Conservation (phyloP, 140 eudicot species). For the Stevia rebaudiana region DNA sequence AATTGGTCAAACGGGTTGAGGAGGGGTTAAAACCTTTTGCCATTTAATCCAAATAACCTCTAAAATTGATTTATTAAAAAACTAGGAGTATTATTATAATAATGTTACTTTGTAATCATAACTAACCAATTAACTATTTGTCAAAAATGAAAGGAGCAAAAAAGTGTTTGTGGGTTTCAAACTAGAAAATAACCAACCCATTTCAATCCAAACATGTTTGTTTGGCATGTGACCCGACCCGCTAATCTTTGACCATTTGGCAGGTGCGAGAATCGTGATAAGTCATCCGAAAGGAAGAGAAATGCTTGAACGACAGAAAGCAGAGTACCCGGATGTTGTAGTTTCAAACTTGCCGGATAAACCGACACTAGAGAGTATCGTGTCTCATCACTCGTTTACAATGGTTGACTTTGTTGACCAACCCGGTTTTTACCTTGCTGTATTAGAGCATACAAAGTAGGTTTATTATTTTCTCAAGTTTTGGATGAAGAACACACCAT, state of each 20-base stretch:
- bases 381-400: constrained; percentile 39
- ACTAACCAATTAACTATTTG: background rate
- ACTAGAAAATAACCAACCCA: background rate
- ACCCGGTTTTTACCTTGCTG: background rate
- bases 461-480: no score
- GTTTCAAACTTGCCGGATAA: constrained; percentile 63
- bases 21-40: background rate
- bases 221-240: background rate
- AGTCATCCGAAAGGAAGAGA: constrained; percentile 82
- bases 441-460: background rate
- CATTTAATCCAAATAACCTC: no score
- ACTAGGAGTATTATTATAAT: background rate
- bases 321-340: constrained; percentile 54
- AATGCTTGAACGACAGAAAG: constrained; percentile 47
- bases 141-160: no score
- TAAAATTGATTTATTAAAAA: no score
- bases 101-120: background rate
- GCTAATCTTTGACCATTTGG: background rate
- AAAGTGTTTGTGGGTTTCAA: no score
- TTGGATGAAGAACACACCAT: no score
- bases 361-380: constrained; percentile 38
- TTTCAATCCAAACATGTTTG: background rate
- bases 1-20: background rate
- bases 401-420: constrained; percentile 16
- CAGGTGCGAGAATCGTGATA: constrained; percentile 84